A percentile compares a stretch with the other conserved stretches of the same genome.
Evolutionary conservation across 2,329 filamentous ascomycete species (phyloP).

Genomic region (Beauveria varroae): DNA sequence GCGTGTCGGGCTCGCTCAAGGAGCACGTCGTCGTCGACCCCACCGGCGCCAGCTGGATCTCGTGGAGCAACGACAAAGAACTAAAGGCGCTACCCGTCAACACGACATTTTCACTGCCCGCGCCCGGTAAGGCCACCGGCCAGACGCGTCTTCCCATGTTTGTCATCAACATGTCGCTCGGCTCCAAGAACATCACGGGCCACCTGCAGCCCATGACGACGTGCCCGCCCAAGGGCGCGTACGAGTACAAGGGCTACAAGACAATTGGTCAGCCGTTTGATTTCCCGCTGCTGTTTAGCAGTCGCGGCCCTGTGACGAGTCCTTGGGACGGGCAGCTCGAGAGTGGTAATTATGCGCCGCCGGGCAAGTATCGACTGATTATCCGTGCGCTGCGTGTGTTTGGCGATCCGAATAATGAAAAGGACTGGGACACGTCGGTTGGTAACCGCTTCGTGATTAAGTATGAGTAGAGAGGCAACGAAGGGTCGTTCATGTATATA

Average conservation of each 20-base stretch:
- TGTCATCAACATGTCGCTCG: constrained; percentile 35
- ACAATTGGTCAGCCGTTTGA: constrained; percentile 35
- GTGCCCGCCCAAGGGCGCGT: constrained; percentile 21
- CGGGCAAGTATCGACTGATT: constrained; percentile 42
- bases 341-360: constrained; percentile 39
- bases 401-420: constrained; percentile 34
- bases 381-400: constrained; percentile 44
- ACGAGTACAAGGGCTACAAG: constrained; percentile 29
- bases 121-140: constrained; percentile 27
- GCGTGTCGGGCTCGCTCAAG: constrained; percentile 24
- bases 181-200: constrained; percentile 34
- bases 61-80: constrained; percentile 27
- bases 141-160: constrained; percentile 30
- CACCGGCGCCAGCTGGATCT: constrained; percentile 26
- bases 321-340: constrained; percentile 40
- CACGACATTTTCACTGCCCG: constrained; percentile 34
- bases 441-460: constrained; percentile 36
- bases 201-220: constrained; percentile 35
- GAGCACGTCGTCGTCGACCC: constrained; percentile 26
- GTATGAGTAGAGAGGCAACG: constrained; percentile 23
- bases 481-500: neutral
- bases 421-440: constrained; percentile 40
- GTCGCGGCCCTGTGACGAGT: constrained; percentile 19
- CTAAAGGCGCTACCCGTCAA: constrained; percentile 23
- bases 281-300: constrained; percentile 31